These are phyloP conservation scores for Pseudogymnoascus destructans DNA, from an alignment of 2,329 filamentous ascomycete genomes.

Conservation along the genomic window DNA sequence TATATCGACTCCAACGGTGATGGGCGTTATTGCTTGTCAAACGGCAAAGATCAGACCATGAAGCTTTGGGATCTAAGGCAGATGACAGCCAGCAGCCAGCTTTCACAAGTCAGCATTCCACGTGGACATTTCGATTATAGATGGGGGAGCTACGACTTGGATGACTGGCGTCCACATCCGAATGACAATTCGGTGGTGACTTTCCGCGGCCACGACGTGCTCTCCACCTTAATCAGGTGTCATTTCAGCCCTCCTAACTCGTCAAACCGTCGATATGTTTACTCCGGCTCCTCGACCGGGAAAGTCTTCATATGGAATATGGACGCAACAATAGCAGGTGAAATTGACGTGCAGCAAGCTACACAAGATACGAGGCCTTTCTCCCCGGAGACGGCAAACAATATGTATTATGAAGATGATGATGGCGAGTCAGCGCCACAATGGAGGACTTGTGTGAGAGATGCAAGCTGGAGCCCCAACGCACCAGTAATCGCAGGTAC, in stretches of 20 bases:
- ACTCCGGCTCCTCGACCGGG: constrained; percentile 80
- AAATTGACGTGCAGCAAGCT: constrained; percentile 62
- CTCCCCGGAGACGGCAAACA: constrained; percentile 25
- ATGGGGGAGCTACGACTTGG: constrained; percentile 49
- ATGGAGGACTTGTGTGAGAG: constrained; percentile 58
- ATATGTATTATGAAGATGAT: constrained; percentile 20
- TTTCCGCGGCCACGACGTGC: constrained; percentile 78
- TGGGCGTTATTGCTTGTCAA: constrained; percentile 75
- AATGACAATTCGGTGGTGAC: constrained; percentile 87
- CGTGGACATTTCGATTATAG: constrained; percentile 61
- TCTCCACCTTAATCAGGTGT: constrained; percentile 83
- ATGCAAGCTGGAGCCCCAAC: constrained; percentile 60
- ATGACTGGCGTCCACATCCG: constrained; percentile 58
- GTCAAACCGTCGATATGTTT: constrained; percentile 84
- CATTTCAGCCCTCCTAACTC: constrained; percentile 84
- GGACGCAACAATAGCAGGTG: constrained; percentile 69
- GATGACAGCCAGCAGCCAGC: constrained; percentile 44
- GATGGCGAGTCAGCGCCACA: constrained; percentile 10
- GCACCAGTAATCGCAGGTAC: constrained; percentile 45
- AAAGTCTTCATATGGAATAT: constrained; percentile 87
- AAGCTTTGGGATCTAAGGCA: constrained; percentile 93
- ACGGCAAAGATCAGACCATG: constrained; percentile 93
- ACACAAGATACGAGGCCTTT: constrained; percentile 50
- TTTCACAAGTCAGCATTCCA: neutral
- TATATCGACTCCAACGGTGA: constrained; percentile 60